Percentiles rank a stretch among this genome's conserved stretches.
These are phyloP conservation scores for Pichia terricola DNA, from an alignment of 1,139 yeast genomes.

Conservation along the genomic window DNA sequence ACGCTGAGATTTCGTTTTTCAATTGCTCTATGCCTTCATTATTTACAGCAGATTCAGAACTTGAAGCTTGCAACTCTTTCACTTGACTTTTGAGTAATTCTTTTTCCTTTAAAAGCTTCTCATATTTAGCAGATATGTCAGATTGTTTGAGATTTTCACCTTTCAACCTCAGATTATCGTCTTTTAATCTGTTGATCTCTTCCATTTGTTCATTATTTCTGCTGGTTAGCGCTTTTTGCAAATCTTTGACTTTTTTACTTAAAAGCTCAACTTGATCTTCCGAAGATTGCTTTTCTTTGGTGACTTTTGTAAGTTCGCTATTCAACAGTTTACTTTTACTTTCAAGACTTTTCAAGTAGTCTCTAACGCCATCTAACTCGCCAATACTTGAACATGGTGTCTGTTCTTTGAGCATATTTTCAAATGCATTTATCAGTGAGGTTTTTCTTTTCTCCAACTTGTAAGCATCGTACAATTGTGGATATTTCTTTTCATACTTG, in stretches of 20 bases:
- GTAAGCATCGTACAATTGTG: slow-evolving; percentile 72
- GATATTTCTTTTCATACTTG: slow-evolving; percentile 86
- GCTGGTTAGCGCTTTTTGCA: slow-evolving; percentile 17
- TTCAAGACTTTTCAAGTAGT: slow-evolving; percentile 56
- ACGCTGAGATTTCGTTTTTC: too few species aligned
- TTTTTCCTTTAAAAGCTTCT: background rate
- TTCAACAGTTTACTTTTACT: slow-evolving; percentile 52
- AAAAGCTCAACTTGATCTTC: slow-evolving; percentile 16
- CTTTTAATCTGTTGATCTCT: slow-evolving; percentile 6
- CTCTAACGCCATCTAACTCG: slow-evolving; percentile 62
- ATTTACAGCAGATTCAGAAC: background rate
- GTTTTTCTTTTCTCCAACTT: slow-evolving; percentile 66
- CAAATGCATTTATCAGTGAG: slow-evolving; percentile 56
- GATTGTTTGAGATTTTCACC: background rate
- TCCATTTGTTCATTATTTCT: slow-evolving; percentile 12
- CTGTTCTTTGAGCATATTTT: slow-evolving; percentile 60
- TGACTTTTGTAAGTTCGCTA: slow-evolving; percentile 30
- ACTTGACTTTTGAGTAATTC: background rate
- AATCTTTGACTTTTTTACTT: slow-evolving; percentile 13
- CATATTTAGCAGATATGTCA: background rate
- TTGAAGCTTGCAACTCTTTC: too few species aligned
- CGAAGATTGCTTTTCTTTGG: slow-evolving; percentile 14
- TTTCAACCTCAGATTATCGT: slow-evolving; percentile 1
- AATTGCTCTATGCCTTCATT: too few species aligned
- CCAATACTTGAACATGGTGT: slow-evolving; percentile 74